phyloP scores from a whole-genome alignment of 768 basidiomycete species.

The Lentinula raphanica region DNA sequence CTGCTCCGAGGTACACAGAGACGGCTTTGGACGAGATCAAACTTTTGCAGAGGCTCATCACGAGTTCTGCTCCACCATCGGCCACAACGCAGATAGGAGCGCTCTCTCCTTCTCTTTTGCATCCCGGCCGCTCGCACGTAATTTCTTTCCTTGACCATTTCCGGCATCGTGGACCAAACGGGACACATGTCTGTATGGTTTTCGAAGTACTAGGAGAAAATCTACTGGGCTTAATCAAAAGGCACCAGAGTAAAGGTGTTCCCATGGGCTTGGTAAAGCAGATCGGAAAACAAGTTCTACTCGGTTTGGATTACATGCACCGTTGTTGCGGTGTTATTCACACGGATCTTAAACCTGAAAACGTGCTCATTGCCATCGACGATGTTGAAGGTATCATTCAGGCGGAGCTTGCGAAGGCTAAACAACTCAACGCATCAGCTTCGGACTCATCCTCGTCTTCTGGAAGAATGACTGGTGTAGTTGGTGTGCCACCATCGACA shows the following conservation, averaged over 20 bases:
- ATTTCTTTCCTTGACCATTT: conserved; percentile 98
- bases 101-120: conserved; percentile 57
- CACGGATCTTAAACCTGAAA: conserved; percentile 98
- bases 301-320: conserved; percentile 98
- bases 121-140: conserved; percentile 89
- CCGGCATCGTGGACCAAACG: conserved; percentile 93
- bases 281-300: conserved; percentile 90
- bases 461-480: conserved; percentile 48
- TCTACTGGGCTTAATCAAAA: conserved; percentile 91
- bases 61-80: conserved; percentile 60
- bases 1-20: conserved; percentile 93
- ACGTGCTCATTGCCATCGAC: conserved; percentile 95
- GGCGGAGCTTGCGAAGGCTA: conserved; percentile 54
- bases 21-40: conserved; percentile 99
- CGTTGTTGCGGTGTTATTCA: conserved; percentile 96
- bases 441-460: conserved; percentile 40
- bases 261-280: conserved; percentile 90
- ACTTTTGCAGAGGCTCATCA: conserved; percentile 91
- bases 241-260: conserved; percentile 97
- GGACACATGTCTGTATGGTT: conserved; percentile 98
- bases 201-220: conserved; percentile 99
- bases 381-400: conserved; percentile 92
- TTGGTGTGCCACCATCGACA: conserved; percentile 90
- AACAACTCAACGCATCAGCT: conserved; percentile 30
- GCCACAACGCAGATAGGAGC: conserved; percentile 34